Evolutionary conservation across 1,284 basidiomycete species (phyloP).

Genomic region (Neotropicomus parvogracilis): DNA sequence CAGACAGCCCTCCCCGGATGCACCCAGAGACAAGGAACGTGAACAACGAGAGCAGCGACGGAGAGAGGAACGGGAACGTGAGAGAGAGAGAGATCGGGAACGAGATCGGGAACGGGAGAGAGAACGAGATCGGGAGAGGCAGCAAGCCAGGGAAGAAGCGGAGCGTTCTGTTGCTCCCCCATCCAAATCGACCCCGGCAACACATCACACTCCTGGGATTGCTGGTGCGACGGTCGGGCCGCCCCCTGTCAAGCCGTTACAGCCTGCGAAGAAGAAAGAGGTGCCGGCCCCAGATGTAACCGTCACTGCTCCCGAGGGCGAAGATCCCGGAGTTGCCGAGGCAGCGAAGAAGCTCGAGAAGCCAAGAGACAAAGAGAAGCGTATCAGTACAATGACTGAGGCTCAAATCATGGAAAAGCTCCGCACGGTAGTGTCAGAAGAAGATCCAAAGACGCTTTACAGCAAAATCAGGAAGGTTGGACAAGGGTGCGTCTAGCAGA

Average conservation of each 20-base stretch:
- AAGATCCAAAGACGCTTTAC: constrained; percentile 89
- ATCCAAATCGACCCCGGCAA: constrained; percentile 55
- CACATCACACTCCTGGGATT: constrained; percentile 36
- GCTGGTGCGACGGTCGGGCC: constrained; percentile 52
- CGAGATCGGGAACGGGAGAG: constrained; percentile 20
- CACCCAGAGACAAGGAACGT: constrained; percentile 31
- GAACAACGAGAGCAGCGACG: constrained; percentile 33
- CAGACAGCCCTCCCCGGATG: constrained; percentile 31
- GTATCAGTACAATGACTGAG: constrained; percentile 96
- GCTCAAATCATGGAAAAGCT: constrained; percentile 99
- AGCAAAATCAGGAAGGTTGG: constrained; percentile 99
- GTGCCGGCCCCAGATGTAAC: constrained; percentile 36
- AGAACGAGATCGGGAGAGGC: constrained; percentile 23
- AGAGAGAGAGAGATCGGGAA: constrained; percentile 28
- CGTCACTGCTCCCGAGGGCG: constrained; percentile 43
- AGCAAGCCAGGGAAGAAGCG: constrained; percentile 27
- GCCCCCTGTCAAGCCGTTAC: constrained; percentile 71
- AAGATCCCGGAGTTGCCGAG: constrained; percentile 57
- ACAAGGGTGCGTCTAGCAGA: constrained; percentile 66
- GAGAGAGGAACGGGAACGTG: constrained; percentile 31
- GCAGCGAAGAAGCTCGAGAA: constrained; percentile 60
- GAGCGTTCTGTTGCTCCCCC: constrained; percentile 44
- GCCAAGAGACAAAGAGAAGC: constrained; percentile 65
- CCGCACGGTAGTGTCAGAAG: constrained; percentile 79
- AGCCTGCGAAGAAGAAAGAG: constrained; percentile 64